phyloP scores from a whole-genome alignment of 805 yeast genomes.

The Starmerella stigmatis region DNA sequence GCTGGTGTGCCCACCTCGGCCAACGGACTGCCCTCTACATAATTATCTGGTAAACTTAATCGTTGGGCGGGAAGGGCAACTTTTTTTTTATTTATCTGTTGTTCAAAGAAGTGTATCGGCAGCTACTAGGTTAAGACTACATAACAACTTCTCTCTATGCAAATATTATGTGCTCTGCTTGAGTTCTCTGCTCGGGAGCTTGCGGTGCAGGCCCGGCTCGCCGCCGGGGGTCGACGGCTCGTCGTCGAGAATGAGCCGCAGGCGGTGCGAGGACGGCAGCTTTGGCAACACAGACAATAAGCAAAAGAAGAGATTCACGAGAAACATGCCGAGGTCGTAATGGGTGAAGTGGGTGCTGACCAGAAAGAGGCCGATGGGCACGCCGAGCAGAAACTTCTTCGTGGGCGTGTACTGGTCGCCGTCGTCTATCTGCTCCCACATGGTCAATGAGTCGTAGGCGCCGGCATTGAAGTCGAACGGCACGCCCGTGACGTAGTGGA shows the following conservation, averaged over 20 bases:
- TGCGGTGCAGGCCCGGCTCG: slow-evolving; percentile 12
- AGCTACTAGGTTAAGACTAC: background rate
- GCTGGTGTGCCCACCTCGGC: too few species aligned
- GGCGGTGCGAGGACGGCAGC: slow-evolving; percentile 45
- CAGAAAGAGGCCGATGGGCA: slow-evolving; percentile 81
- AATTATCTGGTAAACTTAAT: too few species aligned
- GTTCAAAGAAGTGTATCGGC: background rate
- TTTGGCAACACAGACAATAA: slow-evolving; percentile 85
- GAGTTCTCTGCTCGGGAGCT: slow-evolving; percentile 19
- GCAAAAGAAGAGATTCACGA: slow-evolving; percentile 71
- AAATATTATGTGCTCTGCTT: slow-evolving; percentile 11
- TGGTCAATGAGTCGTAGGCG: slow-evolving; percentile 86
- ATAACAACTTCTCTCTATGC: background rate
- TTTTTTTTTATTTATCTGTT: background rate
- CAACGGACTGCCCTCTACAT: too few species aligned
- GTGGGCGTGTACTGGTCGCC: slow-evolving; percentile 97
- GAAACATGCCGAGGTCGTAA: slow-evolving; percentile 68
- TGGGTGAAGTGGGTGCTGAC: slow-evolving; percentile 82
- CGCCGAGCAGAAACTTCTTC: slow-evolving; percentile 80
- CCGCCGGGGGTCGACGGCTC: slow-evolving; percentile 18
- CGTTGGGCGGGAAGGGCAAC: too few species aligned
- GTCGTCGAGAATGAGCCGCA: slow-evolving; percentile 28
- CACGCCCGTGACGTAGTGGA: slow-evolving; percentile 91
- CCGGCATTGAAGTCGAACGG: slow-evolving; percentile 94
- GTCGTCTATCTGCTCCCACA: slow-evolving; percentile 97